A percentile compares a stretch with the other conserved stretches of the same genome.
These are phyloP conservation scores for Metschnikowia colocasiae DNA, from an alignment of 805 yeast genomes.

Conservation along the genomic window DNA sequence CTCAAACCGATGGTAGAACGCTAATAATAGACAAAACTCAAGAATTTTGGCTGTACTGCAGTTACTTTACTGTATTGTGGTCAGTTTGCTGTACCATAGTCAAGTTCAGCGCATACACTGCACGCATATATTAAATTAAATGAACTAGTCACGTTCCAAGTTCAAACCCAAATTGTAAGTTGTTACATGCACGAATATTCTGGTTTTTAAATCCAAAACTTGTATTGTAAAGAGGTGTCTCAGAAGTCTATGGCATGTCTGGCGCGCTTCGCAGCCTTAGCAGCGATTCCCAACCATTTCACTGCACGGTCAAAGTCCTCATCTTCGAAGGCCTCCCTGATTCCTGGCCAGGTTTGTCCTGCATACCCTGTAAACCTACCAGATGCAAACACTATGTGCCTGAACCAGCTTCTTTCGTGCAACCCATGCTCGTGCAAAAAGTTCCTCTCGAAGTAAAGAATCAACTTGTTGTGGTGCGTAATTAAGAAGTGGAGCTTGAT, in stretches of 20 bases:
- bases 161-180: too few relatives aligned
- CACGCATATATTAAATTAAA: neutral
- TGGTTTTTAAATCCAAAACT: too few relatives aligned
- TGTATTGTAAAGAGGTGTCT: neutral
- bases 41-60: too few relatives aligned
- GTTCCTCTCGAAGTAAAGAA: slow-evolving; percentile 49
- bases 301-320: slow-evolving; percentile 42
- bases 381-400: slow-evolving; percentile 62
- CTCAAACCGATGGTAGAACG: neutral
- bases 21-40: neutral
- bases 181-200: too few relatives aligned
- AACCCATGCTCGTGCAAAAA: slow-evolving; percentile 49
- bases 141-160: slow-evolving; percentile 49
- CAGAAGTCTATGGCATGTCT: slow-evolving; percentile 2
- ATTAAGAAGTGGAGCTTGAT: slow-evolving; percentile 30
- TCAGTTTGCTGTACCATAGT: too few relatives aligned
- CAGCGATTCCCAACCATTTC: slow-evolving; percentile 43
- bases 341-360: slow-evolving; percentile 56
- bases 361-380: slow-evolving; percentile 47
- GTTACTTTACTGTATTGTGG: too few relatives aligned
- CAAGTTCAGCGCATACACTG: neutral
- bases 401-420: slow-evolving; percentile 54
- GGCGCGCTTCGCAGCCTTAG: slow-evolving; percentile 34
- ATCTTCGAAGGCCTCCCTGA: slow-evolving; percentile 51
- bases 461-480: slow-evolving; percentile 32